These are phyloP conservation scores for Metarhizium anisopliae DNA, from an alignment of 2,329 filamentous ascomycete species.

Conservation along the genomic window DNA sequence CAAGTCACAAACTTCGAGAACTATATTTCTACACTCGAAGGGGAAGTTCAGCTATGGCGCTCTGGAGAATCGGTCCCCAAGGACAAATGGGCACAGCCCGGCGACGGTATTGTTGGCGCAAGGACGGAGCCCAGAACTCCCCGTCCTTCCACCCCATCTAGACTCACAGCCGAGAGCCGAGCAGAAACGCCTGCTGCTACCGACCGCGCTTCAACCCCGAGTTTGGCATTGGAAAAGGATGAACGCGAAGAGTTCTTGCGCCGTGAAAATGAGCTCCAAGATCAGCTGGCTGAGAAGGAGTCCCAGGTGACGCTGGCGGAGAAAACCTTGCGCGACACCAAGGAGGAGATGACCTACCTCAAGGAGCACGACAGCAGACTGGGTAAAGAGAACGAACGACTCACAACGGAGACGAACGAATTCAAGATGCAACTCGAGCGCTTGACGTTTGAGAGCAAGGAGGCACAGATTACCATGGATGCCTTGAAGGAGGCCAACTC, in stretches of 20 bases:
- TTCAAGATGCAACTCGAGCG: slow-evolving; percentile 96
- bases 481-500: slow-evolving; percentile 91
- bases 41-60: slow-evolving; percentile 81
- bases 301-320: slow-evolving; percentile 70
- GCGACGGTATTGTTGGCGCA: slow-evolving; percentile 34
- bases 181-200: slow-evolving; percentile 58
- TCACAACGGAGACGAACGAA: slow-evolving; percentile 81
- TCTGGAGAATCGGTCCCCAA: slow-evolving; percentile 79
- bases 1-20: slow-evolving; percentile 83
- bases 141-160: slow-evolving; percentile 44
- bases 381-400: slow-evolving; percentile 81
- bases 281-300: slow-evolving; percentile 91
- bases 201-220: slow-evolving; percentile 80
- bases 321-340: slow-evolving; percentile 70
- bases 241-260: slow-evolving; percentile 93
- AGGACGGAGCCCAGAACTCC: slow-evolving; percentile 34
- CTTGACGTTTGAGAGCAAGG: slow-evolving; percentile 90
- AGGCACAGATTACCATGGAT: slow-evolving; percentile 96
- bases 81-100: slow-evolving; percentile 72
- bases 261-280: slow-evolving; percentile 93
- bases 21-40: slow-evolving; percentile 76
- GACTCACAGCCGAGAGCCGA: slow-evolving; percentile 46
- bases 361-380: slow-evolving; percentile 80
- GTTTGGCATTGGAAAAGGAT: slow-evolving; percentile 84
- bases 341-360: slow-evolving; percentile 75